phyloP scores from a whole-genome alignment of 106 monocot species.

The Allium fistulosum region DNA sequence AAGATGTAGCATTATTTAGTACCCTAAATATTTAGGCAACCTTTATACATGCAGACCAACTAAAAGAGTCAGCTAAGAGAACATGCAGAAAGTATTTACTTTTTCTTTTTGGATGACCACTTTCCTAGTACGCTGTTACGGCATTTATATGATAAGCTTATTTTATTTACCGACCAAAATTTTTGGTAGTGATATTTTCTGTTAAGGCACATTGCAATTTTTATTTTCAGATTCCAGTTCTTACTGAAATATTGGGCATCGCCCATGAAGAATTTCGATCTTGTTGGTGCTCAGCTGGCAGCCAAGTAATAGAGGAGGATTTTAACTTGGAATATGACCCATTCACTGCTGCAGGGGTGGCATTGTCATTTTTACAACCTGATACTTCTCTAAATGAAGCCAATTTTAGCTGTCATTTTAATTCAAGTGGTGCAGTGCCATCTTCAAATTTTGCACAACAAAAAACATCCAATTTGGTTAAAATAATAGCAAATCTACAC shows the following conservation, averaged over 20 bases:
- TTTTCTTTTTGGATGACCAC: too few species aligned
- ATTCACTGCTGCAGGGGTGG: constrained; percentile 55
- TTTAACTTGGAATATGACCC: constrained; percentile 85
- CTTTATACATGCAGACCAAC: too few species aligned
- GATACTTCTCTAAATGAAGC: constrained; percentile 13
- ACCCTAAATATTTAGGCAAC: too few species aligned
- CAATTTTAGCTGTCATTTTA: constrained; percentile 37
- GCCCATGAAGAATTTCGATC: constrained; percentile 70
- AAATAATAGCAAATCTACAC: constrained; percentile 94
- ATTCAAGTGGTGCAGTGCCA: constrained; percentile 26
- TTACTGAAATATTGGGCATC: constrained; percentile 68
- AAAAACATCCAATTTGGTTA: constrained; percentile 83
- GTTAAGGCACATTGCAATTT: neutral
- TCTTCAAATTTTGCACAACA: constrained; percentile 69
- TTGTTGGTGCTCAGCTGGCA: constrained; percentile 73
- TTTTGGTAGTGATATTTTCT: too few species aligned
- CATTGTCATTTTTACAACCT: constrained; percentile 26
- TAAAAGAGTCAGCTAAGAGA: too few species aligned
- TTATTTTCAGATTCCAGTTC: constrained; percentile 56
- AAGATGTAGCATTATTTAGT: too few species aligned
- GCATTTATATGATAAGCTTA: constrained; percentile 2
- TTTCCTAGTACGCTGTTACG: neutral
- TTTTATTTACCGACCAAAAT: neutral
- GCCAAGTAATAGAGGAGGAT: constrained; percentile 66
- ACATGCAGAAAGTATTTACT: too few species aligned